Base-by-base conservation (phyloP, 2,329 filamentous ascomycete genomes). In the Trichoderma sp. region DNA sequence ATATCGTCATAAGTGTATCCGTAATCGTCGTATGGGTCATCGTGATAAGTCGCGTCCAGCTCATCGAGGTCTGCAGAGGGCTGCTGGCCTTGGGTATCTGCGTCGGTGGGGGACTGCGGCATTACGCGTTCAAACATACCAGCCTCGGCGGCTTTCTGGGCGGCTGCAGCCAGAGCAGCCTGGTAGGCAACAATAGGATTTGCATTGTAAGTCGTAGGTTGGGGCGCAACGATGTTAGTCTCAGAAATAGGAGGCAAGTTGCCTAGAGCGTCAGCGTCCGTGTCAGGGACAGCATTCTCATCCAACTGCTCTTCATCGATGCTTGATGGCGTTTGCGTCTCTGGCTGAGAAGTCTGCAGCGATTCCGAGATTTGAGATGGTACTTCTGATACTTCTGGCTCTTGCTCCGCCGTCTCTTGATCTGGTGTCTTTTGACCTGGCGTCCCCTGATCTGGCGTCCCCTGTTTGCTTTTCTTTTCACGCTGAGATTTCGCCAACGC, bases 161-260 rank as follows among this genome's bases (percentile, higher is more conserved):
- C 91, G 7, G 94, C 95, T 58, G 91, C 90, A 1, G 93, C 93
- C 5, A 98, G 84, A 1, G 94, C 93, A 64, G 91, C 91, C 76
- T 97, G 94, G 75, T 97, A 95, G 1, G 88, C 90, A 52, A 89
- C 88, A 68, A 82, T 80, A 32, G 75, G 69, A 37, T 75, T 73
- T 16, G 69, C 61, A 10, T 66, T 71, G 6, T 67, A 51, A n/a
- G 68, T 52, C 14, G 70, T 67, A 6, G 24, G 68, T 3, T 71
- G 71, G 28, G 65, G 63, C 37, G 69, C 49, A 21, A 60, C 68
- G 49, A 55, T 70, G 3, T 70, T 67, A 30, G 68, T 68, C 28
- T 70, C 58, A 21, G 39, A 54, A 5, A 46, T 18, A 16, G 54
- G 51, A 24, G 58, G 63, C 14, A 60, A 26, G 6, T 43, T 49